phyloP scores from a whole-genome alignment of 768 basidiomycete species.

The Rubroboletus satanas region DNA sequence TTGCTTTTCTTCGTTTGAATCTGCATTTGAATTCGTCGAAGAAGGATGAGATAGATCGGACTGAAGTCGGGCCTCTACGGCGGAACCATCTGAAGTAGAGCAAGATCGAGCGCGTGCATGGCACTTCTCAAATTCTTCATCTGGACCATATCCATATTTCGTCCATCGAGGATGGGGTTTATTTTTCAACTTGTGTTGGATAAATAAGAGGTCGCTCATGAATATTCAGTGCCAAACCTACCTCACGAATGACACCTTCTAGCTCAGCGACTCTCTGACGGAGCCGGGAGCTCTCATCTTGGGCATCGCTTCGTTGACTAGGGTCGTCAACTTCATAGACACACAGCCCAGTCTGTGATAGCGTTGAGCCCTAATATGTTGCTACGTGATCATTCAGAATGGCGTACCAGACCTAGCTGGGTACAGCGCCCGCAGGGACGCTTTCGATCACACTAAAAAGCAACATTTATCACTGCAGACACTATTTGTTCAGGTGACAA shows the following conservation, averaged over 20 bases:
- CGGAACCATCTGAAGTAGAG: slow-evolving; percentile 13
- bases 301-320: slow-evolving; percentile 45
- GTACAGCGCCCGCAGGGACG: slow-evolving; percentile 46
- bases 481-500: slow-evolving; percentile 6
- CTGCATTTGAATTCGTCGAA: not conserved
- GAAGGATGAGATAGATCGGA: slow-evolving; percentile 1
- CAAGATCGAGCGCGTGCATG: slow-evolving; percentile 20
- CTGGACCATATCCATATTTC: slow-evolving; percentile 24
- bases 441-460: slow-evolving; percentile 42
- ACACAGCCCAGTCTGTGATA: slow-evolving; percentile 66
- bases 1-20: slow-evolving; percentile 8
- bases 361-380: slow-evolving; percentile 8
- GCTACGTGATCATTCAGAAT: slow-evolving; percentile 26
- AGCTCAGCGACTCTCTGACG: slow-evolving; percentile 76
- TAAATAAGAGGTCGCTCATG: not conserved
- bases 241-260: slow-evolving; percentile 81
- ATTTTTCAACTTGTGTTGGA: slow-evolving; percentile 53
- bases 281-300: slow-evolving; percentile 63
- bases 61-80: slow-evolving; percentile 1
- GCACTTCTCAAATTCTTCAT: slow-evolving; percentile 27
- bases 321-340: slow-evolving; percentile 84
- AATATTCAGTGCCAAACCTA: slow-evolving; percentile 23
- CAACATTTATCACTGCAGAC: not conserved
- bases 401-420: slow-evolving; percentile 37
- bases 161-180: slow-evolving; percentile 68